Percentiles rank a stretch among this genome's conserved stretches.
Conservation (phyloP, 2,329 filamentous ascomycete genomes). For the Cadophora malorum region DNA sequence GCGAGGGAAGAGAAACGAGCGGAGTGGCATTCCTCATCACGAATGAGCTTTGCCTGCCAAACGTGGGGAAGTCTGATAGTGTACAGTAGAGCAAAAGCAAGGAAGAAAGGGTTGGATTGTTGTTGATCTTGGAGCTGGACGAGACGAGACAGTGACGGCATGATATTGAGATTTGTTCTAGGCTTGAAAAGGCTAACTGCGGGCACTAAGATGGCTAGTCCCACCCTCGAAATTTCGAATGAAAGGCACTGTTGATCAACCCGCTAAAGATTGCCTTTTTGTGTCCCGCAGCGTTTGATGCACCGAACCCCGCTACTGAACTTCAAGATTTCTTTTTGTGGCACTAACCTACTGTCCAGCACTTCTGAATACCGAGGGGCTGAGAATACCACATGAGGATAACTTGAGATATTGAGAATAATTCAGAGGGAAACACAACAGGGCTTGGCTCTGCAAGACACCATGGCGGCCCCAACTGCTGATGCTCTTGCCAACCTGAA, state of each 20-base stretch:
- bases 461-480: conserved; percentile 53
- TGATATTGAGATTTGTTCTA: conserved; percentile 17
- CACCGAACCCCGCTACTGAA: conserved; percentile 16
- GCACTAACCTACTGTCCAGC: background rate
- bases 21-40: conserved; percentile 70
- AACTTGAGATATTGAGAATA: background rate
- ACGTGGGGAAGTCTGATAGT: background rate
- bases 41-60: conserved; percentile 36
- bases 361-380: background rate
- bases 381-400: too few relatives aligned
- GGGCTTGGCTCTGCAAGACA: conserved; percentile 28
- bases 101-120: background rate
- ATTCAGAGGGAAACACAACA: conserved; percentile 1
- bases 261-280: background rate
- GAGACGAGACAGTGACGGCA: conserved; percentile 14
- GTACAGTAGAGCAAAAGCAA: background rate
- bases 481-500: conserved; percentile 95
- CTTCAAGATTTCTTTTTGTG: background rate
- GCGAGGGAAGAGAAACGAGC: conserved; percentile 40
- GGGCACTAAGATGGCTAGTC: conserved; percentile 6
- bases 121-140: background rate
- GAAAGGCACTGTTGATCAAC: background rate
- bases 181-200: conserved; percentile 14
- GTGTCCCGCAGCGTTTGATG: conserved; percentile 5
- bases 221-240: background rate